Evolutionary conservation across 768 basidiomycete genomes (phyloP), one percentile per base, ranked within the genome.

Genomic region (Brasilioporus rufonigricans): DNA sequence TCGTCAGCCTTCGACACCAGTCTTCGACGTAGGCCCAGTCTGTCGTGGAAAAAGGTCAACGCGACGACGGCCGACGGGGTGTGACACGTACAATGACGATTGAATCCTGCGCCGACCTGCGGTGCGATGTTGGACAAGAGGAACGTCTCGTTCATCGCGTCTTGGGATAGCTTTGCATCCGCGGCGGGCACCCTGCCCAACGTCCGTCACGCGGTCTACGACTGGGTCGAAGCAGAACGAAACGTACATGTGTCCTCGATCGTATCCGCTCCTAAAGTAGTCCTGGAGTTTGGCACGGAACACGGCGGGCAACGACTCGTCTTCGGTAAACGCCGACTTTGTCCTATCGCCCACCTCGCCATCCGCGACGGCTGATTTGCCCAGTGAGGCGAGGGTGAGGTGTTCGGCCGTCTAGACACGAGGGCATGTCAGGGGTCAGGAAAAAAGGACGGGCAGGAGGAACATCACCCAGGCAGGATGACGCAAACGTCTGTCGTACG

Each of bases 11-110:
- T 39, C 97, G 80, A 70, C 95, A 98, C 88, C 95, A 99, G 62
- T 97, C 88, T 71, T 97, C 93, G 16, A 96, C 72, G 69, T 95
- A 97, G 11, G 93, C 95, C 95, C 95, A 98, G 68, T 98, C 94
- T 97, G 7, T 32, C 4, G 14, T 8, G 24, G 2, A 3, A 31
- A 6, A 9, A 0, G 18, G 38, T 50, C 45, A 45, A 23, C 12
- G 38, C 14, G 10, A 31, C 43, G 16, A 23, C 1, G 31, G 21
- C 26, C 19, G 3, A 26, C 14, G n/a, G 31, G 0, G 6, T 18
- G 14, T 12, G 46, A 40, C 38, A 41, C 61, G 57, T 63, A 94
- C 95, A 99, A 67, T 98, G 94, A 51, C 97, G 80, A 67, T 98
- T 99, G 78, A 98, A 99, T 0, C 96, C 97, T 38, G 83, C 91